Evolutionary conservation across 805 yeast genomes (phyloP), one percentile per base, ranked within the genome.

Genomic region (Pichia thaimueangensis): DNA sequence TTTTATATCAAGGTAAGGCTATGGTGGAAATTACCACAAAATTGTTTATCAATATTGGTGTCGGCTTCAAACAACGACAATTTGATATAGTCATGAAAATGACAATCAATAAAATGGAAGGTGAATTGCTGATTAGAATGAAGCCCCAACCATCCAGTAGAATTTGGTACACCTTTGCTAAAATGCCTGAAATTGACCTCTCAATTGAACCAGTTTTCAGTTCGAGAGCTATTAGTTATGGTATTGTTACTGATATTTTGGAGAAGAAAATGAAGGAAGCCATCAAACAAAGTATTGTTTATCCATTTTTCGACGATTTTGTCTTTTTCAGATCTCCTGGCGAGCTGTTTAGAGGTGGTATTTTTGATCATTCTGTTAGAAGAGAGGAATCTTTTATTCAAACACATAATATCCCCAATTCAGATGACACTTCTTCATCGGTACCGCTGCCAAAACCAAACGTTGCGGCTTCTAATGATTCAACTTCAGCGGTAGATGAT

Each of bases 61-160:
- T 87, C 2, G 71, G 86, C 11, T 82, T 88, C 64, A 79, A 74
- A 47, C 78, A 82, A 35, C 58, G 77, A 5, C 95, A 85, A 50
- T 85, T 91, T 31, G 82, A 83, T 41, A 65, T 93, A 28, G 71
- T 83, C 21, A 64, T 93, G 39, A 76, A 83, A 15, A 77, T 89
- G 1, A 79, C 82, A 1, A 62, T 91, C 37, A 74, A 75, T 42
- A 76, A 71, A 51, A 51, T 93, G 4, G 78, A 80, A 39, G 98
- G 98, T 0, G 83, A 84, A 1, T 50, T 91, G 43, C 56, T 84
- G 0, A 54, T 89, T 17, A 66, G 74, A 31, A 57, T 91, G 27
- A 93, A 93, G 57, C 86, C 94, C 1, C 95, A 96, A 2, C 97
- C 98, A 8, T 80, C 95, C 2, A 80, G 78, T 41, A 73, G 98